A percentile compares a stretch with the other conserved stretches of the same genome.
Conservation (phyloP, 176 grass and related monocot genomes). For the Oryza glumipatula region DNA sequence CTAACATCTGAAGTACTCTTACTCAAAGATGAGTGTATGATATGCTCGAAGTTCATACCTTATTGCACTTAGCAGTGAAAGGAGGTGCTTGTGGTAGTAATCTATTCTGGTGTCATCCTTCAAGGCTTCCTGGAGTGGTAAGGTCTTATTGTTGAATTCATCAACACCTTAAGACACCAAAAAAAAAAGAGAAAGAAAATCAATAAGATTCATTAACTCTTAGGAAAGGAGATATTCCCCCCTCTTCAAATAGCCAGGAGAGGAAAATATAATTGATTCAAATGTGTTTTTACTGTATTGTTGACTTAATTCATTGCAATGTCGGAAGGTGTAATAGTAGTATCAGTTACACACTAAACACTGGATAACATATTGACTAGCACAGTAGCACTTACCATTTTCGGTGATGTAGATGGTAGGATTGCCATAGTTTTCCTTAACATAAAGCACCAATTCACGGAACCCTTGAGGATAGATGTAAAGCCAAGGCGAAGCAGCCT, state of each 20-base stretch:
- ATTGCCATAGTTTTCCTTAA: slow-evolving; percentile 54
- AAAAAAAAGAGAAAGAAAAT: not conserved
- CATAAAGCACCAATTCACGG: slow-evolving; percentile 48
- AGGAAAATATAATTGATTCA: not conserved
- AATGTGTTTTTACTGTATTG: too few relatives aligned
- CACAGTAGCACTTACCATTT: slow-evolving; percentile 42
- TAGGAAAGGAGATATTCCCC: too few relatives aligned
- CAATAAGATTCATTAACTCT: not conserved
- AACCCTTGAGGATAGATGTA: slow-evolving; percentile 57
- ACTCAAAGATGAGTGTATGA: not conserved
- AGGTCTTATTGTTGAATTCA: slow-evolving; percentile 48
- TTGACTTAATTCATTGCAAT: not conserved
- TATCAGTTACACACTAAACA: not conserved
- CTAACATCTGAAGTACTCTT: not conserved
- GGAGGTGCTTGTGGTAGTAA: slow-evolving; percentile 61
- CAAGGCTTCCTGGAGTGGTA: slow-evolving; percentile 55
- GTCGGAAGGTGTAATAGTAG: too few relatives aligned
- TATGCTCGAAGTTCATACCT: slow-evolving; percentile 40
- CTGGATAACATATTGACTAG: not conserved
- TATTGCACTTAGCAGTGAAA: slow-evolving; percentile 46
- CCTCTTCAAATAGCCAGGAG: too few relatives aligned
- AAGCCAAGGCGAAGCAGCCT: slow-evolving; percentile 53
- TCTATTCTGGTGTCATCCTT: slow-evolving; percentile 61
- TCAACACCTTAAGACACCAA: slow-evolving; percentile 36
- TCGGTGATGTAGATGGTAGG: slow-evolving; percentile 57